Evolutionary conservation across 257 asterid genomes (phyloP).

Genomic region (Przewalskia tangutica): DNA sequence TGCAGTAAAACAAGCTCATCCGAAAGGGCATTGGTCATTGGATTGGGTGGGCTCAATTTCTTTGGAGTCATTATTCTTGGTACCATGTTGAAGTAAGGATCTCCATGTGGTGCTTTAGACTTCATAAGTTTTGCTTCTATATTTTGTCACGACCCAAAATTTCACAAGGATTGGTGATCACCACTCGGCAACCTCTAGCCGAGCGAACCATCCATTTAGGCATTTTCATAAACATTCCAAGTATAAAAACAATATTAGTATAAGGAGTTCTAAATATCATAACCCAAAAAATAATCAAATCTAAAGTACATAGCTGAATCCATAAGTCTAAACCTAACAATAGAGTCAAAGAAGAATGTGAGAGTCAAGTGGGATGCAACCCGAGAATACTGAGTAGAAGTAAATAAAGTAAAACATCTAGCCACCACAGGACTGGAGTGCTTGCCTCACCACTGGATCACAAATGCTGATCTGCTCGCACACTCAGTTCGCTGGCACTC

Average conservation of each 20-base stretch:
- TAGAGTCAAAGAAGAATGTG: not conserved
- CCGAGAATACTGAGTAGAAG: not conserved
- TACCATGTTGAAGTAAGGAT: constrained; percentile 74
- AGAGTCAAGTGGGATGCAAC: not conserved
- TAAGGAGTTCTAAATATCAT: not conserved
- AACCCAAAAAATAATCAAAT: not conserved
- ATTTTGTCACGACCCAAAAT: not conserved
- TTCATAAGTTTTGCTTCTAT: not conserved
- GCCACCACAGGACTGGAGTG: not conserved
- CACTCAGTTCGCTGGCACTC: no score
- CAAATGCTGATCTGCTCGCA: no score
- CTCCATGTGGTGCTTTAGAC: constrained; percentile 18
- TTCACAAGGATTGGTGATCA: not conserved
- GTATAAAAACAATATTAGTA: not conserved
- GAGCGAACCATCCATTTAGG: not conserved
- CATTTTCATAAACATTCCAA: not conserved
- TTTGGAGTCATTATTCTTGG: constrained; percentile 85
- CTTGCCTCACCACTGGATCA: no score
- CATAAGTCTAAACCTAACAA: not conserved
- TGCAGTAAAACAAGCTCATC: constrained; percentile 74
- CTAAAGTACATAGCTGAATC: not conserved
- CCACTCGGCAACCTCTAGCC: not conserved
- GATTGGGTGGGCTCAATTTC: constrained; percentile 88
- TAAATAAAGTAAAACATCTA: not conserved
- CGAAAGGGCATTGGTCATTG: constrained; percentile 87